Conservation (phyloP, 495 filamentous ascomycete species). For the Aspergillus sparsus region DNA sequence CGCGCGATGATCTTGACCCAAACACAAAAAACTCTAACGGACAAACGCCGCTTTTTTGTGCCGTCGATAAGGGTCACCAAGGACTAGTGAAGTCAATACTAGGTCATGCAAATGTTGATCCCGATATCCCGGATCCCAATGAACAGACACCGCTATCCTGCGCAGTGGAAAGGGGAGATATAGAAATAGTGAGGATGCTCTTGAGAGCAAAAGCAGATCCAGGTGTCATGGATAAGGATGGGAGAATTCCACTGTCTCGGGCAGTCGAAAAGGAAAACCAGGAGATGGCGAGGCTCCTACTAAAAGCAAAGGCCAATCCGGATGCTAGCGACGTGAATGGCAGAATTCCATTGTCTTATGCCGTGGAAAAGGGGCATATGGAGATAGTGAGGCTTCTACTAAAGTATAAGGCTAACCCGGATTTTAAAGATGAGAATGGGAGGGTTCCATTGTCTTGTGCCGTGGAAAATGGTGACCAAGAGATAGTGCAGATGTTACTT, state of each 20-base stretch:
- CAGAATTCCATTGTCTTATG: conserved; percentile 18
- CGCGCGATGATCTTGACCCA: conserved; percentile 17
- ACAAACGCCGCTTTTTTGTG: conserved; percentile 30
- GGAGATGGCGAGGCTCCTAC: conserved; percentile 24
- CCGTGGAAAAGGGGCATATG: conserved; percentile 13
- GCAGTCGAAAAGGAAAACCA: conserved; percentile 29
- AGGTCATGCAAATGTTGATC: conserved; percentile 25
- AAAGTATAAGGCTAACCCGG: conserved; percentile 18
- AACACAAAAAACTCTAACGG: conserved; percentile 24
- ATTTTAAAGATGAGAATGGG: conserved; percentile 17
- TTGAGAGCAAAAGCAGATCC: conserved; percentile 16
- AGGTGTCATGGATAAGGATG: conserved; percentile 23
- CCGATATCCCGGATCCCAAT: conserved; percentile 24
- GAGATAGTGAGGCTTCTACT: conserved; percentile 16
- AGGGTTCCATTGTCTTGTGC: conserved; percentile 16
- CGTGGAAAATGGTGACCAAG: conserved; percentile 29
- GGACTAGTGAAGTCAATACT: conserved; percentile 26
- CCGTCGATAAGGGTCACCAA: conserved; percentile 26
- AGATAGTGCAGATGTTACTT: conserved; percentile 34
- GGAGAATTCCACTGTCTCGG: conserved; percentile 29
- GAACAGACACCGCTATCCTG: conserved; percentile 20
- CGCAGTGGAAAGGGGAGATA: conserved; percentile 16
- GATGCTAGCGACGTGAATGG: conserved; percentile 25
- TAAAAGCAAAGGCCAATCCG: conserved; percentile 27
- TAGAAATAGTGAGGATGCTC: conserved; percentile 16